Base-by-base conservation (phyloP, 2,329 filamentous ascomycete genomes). In the Microdochium bolleyi region DNA sequence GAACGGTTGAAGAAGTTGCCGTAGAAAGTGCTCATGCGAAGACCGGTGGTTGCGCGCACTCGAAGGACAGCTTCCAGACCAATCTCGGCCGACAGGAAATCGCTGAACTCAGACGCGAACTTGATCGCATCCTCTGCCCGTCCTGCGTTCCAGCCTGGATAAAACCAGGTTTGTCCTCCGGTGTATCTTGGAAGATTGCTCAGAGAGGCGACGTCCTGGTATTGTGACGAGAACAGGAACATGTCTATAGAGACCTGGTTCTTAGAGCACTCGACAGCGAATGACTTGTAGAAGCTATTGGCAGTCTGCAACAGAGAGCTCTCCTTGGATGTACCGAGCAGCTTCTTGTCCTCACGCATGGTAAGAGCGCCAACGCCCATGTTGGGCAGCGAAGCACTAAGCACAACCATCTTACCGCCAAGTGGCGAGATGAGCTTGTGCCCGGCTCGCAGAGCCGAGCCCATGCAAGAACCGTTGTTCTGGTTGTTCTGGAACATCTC, bases 1-100 rank as follows among this genome's bases (percentile, higher is more conserved):
- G 90, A 96, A 61, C 94, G 83, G 76, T 97, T 99, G 79, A 99
- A 99, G 73, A 99, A 99, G 75, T 99, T 99, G 60, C 94, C 94
- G 70, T 97, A 99, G 73, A 99, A 99, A 2, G 92, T 92, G 73
- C 86, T 96, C 88, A 97, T 97, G 52, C 94, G 85, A 54, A 99
- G 74, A 51, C 94, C 94, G 24, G 92, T 97, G 2, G 92, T 96
- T 19, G 94, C 94, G 59, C 94, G 87, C 38, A 99, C 94, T 67
- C 94, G 88, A 53, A 99, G 85, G 37, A 99, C 94, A 46, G 94
- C 94, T 71, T 99, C 94, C 34, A 99, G 74, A 1, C 92, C 94
- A 65, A 99, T 96, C 70, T 99, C 94, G 1, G 92, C 85, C 10
- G 92, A 96, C n/a, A 99, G 76, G 65, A 94, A 96, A 66, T 97